Conservation (phyloP, 2,329 filamentous ascomycete species). For the Trichoderma citrinoviride region DNA sequence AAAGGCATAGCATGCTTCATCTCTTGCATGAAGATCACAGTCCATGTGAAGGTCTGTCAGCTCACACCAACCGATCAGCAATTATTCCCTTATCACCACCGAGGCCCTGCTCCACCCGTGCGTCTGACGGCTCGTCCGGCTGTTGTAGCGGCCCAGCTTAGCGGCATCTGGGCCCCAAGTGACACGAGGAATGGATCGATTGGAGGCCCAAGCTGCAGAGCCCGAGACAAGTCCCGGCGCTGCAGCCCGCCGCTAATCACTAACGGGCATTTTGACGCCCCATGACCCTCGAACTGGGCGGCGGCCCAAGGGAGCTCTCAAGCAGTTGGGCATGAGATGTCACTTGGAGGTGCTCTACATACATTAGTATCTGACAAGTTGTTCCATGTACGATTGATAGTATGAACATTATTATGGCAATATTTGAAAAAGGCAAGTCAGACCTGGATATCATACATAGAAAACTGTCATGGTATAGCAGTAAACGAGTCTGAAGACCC, state of each 20-base stretch:
- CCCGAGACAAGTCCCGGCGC: constrained; percentile 8
- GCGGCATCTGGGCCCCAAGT: not conserved
- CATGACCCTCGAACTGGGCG: constrained; percentile 8
- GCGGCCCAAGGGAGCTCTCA: not conserved
- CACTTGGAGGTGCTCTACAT: not conserved
- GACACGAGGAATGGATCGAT: not conserved
- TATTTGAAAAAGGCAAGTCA: no score
- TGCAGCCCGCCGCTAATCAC: constrained; percentile 13
- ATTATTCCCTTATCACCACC: not conserved
- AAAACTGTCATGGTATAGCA: no score
- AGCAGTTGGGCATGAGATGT: not conserved
- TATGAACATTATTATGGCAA: no score
- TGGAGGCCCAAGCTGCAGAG: not conserved
- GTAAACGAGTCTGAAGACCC: no score
- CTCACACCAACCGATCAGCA: no score
- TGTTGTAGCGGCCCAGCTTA: constrained; percentile 3
- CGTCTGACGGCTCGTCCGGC: not conserved
- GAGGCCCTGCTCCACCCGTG: constrained; percentile 11
- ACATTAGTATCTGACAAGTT: not conserved
- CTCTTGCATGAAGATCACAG: not conserved
- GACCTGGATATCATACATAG: no score
- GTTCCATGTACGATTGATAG: not conserved
- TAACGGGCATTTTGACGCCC: constrained; percentile 3
- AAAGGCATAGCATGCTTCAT: not conserved
- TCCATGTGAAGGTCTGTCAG: not conserved